phyloP scores from a whole-genome alignment of 2,329 filamentous ascomycete genomes.

The Talaromyces sp. region DNA sequence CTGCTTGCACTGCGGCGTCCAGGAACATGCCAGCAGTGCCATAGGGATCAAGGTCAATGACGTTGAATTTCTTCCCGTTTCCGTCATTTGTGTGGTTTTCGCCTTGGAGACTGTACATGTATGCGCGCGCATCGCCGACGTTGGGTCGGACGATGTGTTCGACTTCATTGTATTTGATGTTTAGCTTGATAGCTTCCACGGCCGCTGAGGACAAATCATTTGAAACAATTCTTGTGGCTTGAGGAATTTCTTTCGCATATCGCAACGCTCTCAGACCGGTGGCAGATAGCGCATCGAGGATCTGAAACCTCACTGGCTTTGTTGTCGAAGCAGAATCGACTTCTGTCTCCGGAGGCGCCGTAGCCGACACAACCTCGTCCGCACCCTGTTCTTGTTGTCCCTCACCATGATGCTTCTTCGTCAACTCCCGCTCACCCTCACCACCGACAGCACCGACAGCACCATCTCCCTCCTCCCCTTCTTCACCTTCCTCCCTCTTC shows the following conservation, averaged over 20 bases:
- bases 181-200: constrained; percentile 75
- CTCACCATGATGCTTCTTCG: constrained; percentile 13
- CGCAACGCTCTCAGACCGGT: constrained; percentile 87
- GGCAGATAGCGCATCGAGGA: constrained; percentile 91
- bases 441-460: constrained; percentile 17
- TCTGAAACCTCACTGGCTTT: constrained; percentile 61
- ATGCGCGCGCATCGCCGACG: constrained; percentile 77
- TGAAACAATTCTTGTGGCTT: constrained; percentile 74
- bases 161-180: constrained; percentile 78
- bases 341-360: constrained; percentile 5
- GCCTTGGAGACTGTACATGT: constrained; percentile 73
- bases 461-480: constrained; percentile 32
- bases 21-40: constrained; percentile 90
- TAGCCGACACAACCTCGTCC: constrained; percentile 1
- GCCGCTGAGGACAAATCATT: constrained; percentile 83
- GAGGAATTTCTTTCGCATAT: constrained; percentile 87
- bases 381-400: constrained; percentile 18
- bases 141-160: constrained; percentile 67
- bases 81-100: constrained; percentile 37
- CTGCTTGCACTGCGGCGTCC: constrained; percentile 81
- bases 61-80: constrained; percentile 64
- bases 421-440: neutral
- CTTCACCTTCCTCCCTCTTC: constrained; percentile 41
- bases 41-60: constrained; percentile 95
- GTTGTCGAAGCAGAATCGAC: constrained; percentile 20